A percentile compares a stretch with the other conserved stretches of the same genome.
phyloP scores from a whole-genome alignment of 1,284 basidiomycete genomes.

The Ceratobasidium sp. region DNA sequence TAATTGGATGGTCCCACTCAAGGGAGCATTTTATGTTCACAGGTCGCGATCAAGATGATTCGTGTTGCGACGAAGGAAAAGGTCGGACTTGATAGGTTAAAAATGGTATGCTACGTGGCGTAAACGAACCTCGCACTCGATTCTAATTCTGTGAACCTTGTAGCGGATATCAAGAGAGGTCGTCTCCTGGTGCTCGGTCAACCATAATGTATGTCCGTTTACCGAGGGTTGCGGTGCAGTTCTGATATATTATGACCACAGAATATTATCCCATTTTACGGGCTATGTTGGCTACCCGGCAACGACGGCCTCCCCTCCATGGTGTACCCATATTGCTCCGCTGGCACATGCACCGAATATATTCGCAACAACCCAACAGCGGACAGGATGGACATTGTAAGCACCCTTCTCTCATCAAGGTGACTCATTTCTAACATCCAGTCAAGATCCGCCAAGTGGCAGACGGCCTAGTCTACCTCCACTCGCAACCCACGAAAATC shows the following conservation, averaged over 20 bases:
- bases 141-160: background rate
- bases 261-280: constrained; percentile 39
- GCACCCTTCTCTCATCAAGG: background rate
- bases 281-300: constrained; percentile 18
- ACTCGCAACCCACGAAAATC: constrained; percentile 33
- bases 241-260: background rate
- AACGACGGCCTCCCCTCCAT: constrained; percentile 20
- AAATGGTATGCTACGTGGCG: constrained; percentile 2
- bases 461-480: constrained; percentile 46
- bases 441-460: constrained; percentile 44
- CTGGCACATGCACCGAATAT: constrained; percentile 40
- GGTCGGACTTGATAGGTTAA: constrained; percentile 12
- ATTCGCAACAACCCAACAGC: constrained; percentile 15
- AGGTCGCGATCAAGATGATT: constrained; percentile 43
- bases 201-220: constrained; percentile 8
- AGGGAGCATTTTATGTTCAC: constrained; percentile 9
- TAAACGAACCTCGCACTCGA: background rate
- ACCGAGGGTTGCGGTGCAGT: background rate
- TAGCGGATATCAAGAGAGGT: constrained; percentile 37
- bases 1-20: background rate
- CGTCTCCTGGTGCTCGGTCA: constrained; percentile 6
- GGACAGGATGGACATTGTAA: constrained; percentile 31
- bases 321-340: constrained; percentile 41
- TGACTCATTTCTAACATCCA: background rate
- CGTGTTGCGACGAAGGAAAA: constrained; percentile 15